phyloP scores from a whole-genome alignment of 768 basidiomycete species.

The Coprinopsis cinerea region DNA sequence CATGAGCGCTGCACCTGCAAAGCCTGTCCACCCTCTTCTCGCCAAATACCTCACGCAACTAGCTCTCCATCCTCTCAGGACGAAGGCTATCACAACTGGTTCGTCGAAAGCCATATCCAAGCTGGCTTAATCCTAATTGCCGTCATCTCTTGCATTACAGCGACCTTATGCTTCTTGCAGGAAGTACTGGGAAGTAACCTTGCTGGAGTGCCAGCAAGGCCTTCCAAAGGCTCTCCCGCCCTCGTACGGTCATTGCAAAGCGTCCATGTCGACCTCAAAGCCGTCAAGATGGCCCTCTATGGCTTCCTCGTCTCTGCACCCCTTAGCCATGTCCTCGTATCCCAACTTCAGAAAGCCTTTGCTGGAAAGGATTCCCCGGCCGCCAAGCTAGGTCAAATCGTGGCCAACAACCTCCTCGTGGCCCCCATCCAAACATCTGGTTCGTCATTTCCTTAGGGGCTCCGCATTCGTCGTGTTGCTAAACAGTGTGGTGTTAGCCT shows the following conservation, averaged over 20 bases:
- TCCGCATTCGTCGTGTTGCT: background rate
- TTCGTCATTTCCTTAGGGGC: conserved; percentile 31
- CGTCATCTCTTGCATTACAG: conserved; percentile 23
- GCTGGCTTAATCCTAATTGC: background rate
- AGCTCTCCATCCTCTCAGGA: conserved; percentile 63
- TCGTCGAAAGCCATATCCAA: conserved; percentile 12
- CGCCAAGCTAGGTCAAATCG: conserved; percentile 64
- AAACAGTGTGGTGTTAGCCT: conserved; percentile 37
- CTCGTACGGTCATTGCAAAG: conserved; percentile 47
- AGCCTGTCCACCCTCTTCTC: conserved; percentile 43
- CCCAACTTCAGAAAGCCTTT: conserved; percentile 68
- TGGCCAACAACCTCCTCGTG: conserved; percentile 71
- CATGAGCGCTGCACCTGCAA: conserved; percentile 33
- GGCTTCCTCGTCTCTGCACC: conserved; percentile 84
- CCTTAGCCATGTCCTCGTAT: conserved; percentile 68
- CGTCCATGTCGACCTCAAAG: conserved; percentile 59
- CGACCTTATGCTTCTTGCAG: conserved; percentile 60
- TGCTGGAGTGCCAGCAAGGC: conserved; percentile 52
- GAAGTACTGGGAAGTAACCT: conserved; percentile 75
- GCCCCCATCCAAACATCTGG: conserved; percentile 71
- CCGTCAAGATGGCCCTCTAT: conserved; percentile 79
- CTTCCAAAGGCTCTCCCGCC: conserved; percentile 49
- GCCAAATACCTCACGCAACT: conserved; percentile 69
- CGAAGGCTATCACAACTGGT: conserved; percentile 77
- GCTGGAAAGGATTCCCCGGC: conserved; percentile 61